Conservation (phyloP, 2,329 filamentous ascomycete species). For the Fusarium beomiforme region DNA sequence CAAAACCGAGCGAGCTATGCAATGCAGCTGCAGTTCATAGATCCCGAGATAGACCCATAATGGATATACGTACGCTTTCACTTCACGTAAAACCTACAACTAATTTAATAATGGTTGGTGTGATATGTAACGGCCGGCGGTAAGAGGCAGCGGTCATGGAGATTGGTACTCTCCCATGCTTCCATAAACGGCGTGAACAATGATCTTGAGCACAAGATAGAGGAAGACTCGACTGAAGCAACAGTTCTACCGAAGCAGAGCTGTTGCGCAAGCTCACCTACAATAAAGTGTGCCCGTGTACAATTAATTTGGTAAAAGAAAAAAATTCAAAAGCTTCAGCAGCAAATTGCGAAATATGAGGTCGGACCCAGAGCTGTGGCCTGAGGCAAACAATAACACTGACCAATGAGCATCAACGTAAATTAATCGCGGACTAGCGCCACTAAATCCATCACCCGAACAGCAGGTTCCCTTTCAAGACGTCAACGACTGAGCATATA, state of each 20-base stretch:
- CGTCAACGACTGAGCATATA: slow-evolving; percentile 55
- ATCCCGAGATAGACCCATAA: background rate
- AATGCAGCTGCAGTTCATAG: slow-evolving; percentile 94
- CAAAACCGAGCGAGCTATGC: slow-evolving; percentile 78
- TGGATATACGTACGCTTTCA: background rate
- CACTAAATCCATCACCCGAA: slow-evolving; percentile 52
- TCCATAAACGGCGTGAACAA: slow-evolving; percentile 75
- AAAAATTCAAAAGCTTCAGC: slow-evolving; percentile 31
- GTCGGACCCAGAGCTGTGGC: slow-evolving; percentile 34
- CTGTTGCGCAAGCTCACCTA: slow-evolving; percentile 70
- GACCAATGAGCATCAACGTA: slow-evolving; percentile 56
- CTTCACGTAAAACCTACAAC: slow-evolving; percentile 9
- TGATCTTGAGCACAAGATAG: slow-evolving; percentile 77
- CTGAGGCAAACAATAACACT: slow-evolving; percentile 50
- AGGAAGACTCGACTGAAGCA: slow-evolving; percentile 72
- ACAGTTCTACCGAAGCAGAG: slow-evolving; percentile 49
- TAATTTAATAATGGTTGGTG: slow-evolving; percentile 10
- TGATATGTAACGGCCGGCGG: slow-evolving; percentile 75
- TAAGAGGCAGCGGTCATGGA: slow-evolving; percentile 75
- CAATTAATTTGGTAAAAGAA: slow-evolving; percentile 64
- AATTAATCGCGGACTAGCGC: slow-evolving; percentile 57
- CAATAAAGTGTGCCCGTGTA: slow-evolving; percentile 77
- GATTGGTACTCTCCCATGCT: slow-evolving; percentile 70
- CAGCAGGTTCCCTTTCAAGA: slow-evolving; percentile 51
- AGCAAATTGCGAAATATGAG: slow-evolving; percentile 36